A percentile compares a stretch with the other conserved stretches of the same genome.
These are phyloP conservation scores for Cardiosporidium cionae DNA, from an alignment of 169 alveolate genomes.

Conservation along the genomic window DNA sequence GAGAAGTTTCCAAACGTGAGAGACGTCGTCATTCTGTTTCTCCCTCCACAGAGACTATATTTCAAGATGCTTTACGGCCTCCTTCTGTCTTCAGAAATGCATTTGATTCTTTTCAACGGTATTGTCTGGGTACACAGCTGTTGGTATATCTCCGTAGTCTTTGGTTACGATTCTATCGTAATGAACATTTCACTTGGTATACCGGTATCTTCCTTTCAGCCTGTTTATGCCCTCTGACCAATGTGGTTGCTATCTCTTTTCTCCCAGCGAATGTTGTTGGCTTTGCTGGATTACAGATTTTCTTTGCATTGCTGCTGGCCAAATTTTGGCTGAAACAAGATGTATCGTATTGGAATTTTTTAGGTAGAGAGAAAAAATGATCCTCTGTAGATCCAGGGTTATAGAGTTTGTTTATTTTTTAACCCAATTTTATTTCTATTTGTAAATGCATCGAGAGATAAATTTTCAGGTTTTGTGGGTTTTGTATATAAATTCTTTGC, in stretches of 20 bases:
- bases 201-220: neutral
- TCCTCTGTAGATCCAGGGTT: neutral
- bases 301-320: neutral
- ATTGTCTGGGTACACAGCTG: too few relatives aligned
- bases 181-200: neutral
- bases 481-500: neutral
- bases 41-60: too few relatives aligned
- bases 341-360: neutral
- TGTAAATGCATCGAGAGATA: neutral
- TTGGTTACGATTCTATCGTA: too few relatives aligned
- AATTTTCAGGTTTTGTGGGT: neutral
- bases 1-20: too few relatives aligned
- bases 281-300: neutral
- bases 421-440: neutral
- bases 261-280: neutral
- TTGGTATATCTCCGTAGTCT: too few relatives aligned
- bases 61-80: too few relatives aligned
- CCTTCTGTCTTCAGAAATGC: too few relatives aligned
- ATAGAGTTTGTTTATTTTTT: neutral
- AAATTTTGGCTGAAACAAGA: neutral
- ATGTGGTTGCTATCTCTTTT: neutral
- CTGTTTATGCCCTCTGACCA: neutral
- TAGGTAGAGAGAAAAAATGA: neutral
- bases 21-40: too few relatives aligned
- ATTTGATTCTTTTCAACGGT: too few relatives aligned